Conservation (phyloP, 2,329 filamentous ascomycete genomes). For the Ophiognomonia clavigignenti-juglandacearum region DNA sequence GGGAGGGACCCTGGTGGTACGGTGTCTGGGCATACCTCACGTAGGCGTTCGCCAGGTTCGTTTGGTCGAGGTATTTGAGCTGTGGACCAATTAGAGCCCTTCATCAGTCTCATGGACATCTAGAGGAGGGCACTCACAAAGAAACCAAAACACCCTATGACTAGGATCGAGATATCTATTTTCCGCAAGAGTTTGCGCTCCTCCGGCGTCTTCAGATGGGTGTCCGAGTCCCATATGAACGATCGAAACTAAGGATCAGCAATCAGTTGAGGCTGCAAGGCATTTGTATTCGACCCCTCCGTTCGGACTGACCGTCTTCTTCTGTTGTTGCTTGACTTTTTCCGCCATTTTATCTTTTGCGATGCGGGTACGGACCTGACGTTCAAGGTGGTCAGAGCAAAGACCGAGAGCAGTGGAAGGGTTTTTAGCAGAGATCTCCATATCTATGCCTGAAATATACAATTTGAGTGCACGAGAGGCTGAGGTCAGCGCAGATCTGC, state of each 20-base stretch:
- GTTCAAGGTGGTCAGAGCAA: too few relatives aligned
- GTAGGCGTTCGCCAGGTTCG: constrained; percentile 22
- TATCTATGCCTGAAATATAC: too few relatives aligned
- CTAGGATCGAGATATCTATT: constrained; percentile 22
- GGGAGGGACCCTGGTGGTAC: background rate
- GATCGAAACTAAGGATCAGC: constrained; percentile 16
- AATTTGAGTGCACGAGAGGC: too few relatives aligned
- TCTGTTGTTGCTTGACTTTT: background rate
- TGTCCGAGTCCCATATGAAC: constrained; percentile 25
- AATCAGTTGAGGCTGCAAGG: background rate
- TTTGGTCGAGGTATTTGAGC: constrained; percentile 24
- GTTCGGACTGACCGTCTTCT: background rate
- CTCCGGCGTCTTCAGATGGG: constrained; percentile 22
- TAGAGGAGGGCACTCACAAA: constrained; percentile 10
- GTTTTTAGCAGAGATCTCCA: too few relatives aligned
- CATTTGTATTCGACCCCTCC: background rate
- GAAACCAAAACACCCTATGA: constrained; percentile 19
- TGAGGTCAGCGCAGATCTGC: too few relatives aligned
- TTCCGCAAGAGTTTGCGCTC: constrained; percentile 23
- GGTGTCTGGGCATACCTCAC: background rate
- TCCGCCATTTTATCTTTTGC: too few relatives aligned
- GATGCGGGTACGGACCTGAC: too few relatives aligned
- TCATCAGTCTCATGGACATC: background rate
- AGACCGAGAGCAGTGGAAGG: too few relatives aligned
- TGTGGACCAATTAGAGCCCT: background rate